Evolutionary conservation across 305 asterid species (phyloP), one percentile per base, ranked within the genome.

Genomic region (Plantago lanceolata): DNA sequence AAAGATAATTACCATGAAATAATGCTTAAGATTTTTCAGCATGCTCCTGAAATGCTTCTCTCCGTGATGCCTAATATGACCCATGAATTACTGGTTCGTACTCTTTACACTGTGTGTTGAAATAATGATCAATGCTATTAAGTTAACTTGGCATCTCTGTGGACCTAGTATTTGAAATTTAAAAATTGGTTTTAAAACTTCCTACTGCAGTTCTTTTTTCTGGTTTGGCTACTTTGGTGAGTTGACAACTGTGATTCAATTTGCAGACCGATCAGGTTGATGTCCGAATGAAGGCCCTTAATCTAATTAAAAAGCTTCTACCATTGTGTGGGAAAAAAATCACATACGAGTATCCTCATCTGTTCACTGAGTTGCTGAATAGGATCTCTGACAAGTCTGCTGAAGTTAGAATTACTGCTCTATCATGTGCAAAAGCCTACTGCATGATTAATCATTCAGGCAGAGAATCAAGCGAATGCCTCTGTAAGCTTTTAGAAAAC

Each of bases 191-290:
- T 35, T 35, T 12, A 8, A 35, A 35, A 35, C 43, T 35, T 35
- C 43, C 12, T 7, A 35, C 6, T 35, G 43, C 16, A 49, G 60
- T 64, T n/a, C n/a, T n/a, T 53, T 68, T 29, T 66, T 59, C 59
- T 47, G 31, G 55, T 54, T 53, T 65, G 59, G 54, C 31, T 50
- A 47, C 43, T 35, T 35, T 35, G 43, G 6, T 35, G 12, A 40
- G 47, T 40, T 40, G 63, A 67, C 56, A 70, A 40, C 44, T 56
- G 16, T 66, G 44, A 61, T 67, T 66, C 70, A 54, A 63, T 75
- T 82, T 78, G 84, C 94, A 91, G 98, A 88, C 87, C 54, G 96
- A 91, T 78, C 94, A 91, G 81, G 95, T 91, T 71, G 98, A 91
- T 86, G 95, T 80, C 64, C 89, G 98, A 60, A 86, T 91, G 69